Evolutionary conservation across 2,329 filamentous ascomycete species (phyloP).

Genomic region (Sarocladiaceae sp.): DNA sequence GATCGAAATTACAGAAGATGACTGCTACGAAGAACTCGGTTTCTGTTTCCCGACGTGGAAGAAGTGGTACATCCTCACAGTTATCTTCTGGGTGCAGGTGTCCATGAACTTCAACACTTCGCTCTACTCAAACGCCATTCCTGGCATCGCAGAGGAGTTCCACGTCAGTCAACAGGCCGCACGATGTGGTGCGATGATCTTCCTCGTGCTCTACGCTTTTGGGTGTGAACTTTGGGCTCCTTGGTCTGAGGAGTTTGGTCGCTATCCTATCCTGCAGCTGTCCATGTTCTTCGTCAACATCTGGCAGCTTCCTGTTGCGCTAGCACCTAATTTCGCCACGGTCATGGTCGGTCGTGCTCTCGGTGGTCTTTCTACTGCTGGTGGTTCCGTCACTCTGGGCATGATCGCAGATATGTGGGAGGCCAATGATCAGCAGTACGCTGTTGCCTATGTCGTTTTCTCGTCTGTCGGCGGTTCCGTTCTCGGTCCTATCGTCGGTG

Average conservation of each 20-base stretch:
- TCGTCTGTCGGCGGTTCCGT: conserved; percentile 76
- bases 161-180: conserved; percentile 63
- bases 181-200: conserved; percentile 71
- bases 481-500: conserved; percentile 73
- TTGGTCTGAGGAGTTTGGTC: conserved; percentile 79
- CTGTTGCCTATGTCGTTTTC: conserved; percentile 72
- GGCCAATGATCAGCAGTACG: conserved; percentile 67
- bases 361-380: conserved; percentile 66
- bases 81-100: conserved; percentile 70
- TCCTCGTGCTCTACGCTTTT: conserved; percentile 76
- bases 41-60: conserved; percentile 56
- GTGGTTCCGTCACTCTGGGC: conserved; percentile 68
- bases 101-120: conserved; percentile 80
- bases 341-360: conserved; percentile 67
- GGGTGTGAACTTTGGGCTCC: conserved; percentile 87
- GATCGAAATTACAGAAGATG: conserved; percentile 46
- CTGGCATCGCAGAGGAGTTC: conserved; percentile 64
- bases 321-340: conserved; percentile 69
- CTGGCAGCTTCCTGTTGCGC: conserved; percentile 67
- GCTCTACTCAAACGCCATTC: conserved; percentile 66
- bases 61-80: conserved; percentile 70
- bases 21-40: conserved; percentile 64
- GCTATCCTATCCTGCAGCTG: conserved; percentile 69
- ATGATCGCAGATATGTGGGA: conserved; percentile 76
- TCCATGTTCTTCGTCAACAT: conserved; percentile 74